A percentile compares a stretch with the other conserved stretches of the same genome.
These are phyloP conservation scores for Litsea cubeba DNA, from an alignment of 164 flowering plant genomes.

Conservation along the genomic window DNA sequence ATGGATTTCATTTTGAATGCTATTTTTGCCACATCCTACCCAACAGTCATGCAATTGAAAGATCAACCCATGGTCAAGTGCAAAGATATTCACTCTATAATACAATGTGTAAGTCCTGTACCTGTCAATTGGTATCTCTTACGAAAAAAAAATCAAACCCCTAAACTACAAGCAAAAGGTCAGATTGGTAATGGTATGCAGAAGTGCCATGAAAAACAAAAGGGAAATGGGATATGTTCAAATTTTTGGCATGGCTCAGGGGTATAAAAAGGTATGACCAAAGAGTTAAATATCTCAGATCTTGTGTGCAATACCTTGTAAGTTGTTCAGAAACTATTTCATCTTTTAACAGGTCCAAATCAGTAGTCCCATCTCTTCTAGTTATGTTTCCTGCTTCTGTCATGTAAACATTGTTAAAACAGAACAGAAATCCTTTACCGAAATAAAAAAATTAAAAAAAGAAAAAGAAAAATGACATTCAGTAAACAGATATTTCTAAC, in stretches of 20 bases:
- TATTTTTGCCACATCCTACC: not conserved
- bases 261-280: not conserved
- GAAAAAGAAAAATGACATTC: not conserved
- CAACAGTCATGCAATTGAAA: not conserved
- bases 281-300: not conserved
- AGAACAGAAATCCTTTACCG: not conserved
- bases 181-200: not conserved
- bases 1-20: not conserved
- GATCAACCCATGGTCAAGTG: not conserved
- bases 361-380: slow-evolving; percentile 14
- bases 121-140: no score
- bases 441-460: not conserved
- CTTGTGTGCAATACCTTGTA: slow-evolving; percentile 49
- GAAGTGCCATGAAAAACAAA: not conserved
- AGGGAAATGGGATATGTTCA: not conserved
- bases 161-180: not conserved
- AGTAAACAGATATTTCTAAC: not conserved
- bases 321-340: slow-evolving; percentile 95
- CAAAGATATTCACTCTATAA: not conserved
- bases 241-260: not conserved
- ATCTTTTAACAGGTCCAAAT: slow-evolving; percentile 55
- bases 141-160: not conserved
- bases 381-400: slow-evolving; percentile 21
- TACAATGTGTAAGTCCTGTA: not conserved
- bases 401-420: slow-evolving; percentile 3